phyloP scores from a whole-genome alignment of 768 basidiomycete species.

The Multifurca ochricompacta region DNA sequence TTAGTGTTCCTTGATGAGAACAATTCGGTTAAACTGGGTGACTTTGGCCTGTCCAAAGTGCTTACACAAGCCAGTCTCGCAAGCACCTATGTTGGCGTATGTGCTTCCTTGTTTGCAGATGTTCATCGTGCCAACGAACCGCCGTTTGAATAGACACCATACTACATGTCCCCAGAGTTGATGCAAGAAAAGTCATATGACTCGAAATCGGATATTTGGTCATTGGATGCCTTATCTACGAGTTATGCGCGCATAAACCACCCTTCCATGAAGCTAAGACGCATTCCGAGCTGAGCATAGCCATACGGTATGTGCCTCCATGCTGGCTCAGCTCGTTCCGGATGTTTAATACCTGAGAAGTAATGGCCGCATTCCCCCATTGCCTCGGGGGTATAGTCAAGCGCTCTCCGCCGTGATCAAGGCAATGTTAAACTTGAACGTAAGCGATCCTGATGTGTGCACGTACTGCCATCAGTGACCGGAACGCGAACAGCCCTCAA shows the following conservation, averaged over 20 bases:
- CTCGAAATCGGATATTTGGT: slow-evolving; percentile 98
- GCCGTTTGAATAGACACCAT: slow-evolving; percentile 83
- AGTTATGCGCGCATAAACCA: slow-evolving; percentile 88
- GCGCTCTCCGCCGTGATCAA: slow-evolving; percentile 68
- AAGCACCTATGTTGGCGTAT: slow-evolving; percentile 92
- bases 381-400: slow-evolving; percentile 78
- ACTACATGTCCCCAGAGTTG: slow-evolving; percentile 99
- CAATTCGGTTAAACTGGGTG: slow-evolving; percentile 89
- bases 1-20: slow-evolving; percentile 84
- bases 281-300: slow-evolving; percentile 73
- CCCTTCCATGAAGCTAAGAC: slow-evolving; percentile 93
- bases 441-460: slow-evolving; percentile 29
- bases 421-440: slow-evolving; percentile 81
- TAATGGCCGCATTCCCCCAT: slow-evolving; percentile 84
- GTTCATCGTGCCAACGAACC: background rate
- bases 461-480: background rate
- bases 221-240: slow-evolving; percentile 91
- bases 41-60: slow-evolving; percentile 94
- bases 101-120: slow-evolving; percentile 25
- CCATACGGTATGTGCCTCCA: slow-evolving; percentile 53
- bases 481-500: slow-evolving; percentile 52
- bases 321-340: background rate
- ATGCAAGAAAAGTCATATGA: slow-evolving; percentile 98
- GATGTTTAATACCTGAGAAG: slow-evolving; percentile 28
- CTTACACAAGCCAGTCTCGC: slow-evolving; percentile 84